phyloP scores from a whole-genome alignment of 345 rosid genomes.

The Acer negundo region DNA sequence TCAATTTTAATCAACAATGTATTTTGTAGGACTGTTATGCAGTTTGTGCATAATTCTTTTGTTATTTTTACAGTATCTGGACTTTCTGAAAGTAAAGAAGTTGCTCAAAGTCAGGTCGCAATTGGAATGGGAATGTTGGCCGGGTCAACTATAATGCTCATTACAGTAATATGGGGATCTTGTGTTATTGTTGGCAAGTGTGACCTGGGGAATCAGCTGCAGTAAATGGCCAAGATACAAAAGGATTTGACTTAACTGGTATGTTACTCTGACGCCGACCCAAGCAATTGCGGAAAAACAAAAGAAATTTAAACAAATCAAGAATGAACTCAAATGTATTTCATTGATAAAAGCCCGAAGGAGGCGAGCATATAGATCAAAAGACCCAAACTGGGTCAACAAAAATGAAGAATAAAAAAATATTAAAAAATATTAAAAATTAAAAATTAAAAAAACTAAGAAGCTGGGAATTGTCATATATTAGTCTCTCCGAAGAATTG shows the following conservation, averaged over 20 bases:
- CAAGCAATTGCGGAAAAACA: too few species aligned
- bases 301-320: too few species aligned
- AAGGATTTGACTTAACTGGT: conserved; percentile 59
- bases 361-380: too few species aligned
- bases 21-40: neutral
- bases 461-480: neutral
- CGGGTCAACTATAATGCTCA: conserved; percentile 88
- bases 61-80: conserved; percentile 62
- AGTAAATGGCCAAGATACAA: conserved; percentile 50
- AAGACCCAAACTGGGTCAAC: too few species aligned
- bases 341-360: too few species aligned
- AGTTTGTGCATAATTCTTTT: neutral
- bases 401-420: too few species aligned
- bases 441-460: too few species aligned
- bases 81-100: conserved; percentile 62
- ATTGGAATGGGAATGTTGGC: conserved; percentile 94
- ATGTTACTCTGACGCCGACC: neutral
- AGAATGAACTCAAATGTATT: too few species aligned
- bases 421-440: too few species aligned
- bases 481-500: neutral
- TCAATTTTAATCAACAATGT: too few species aligned
- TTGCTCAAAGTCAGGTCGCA: conserved; percentile 83
- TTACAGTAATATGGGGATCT: conserved; percentile 82
- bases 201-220: conserved; percentile 55
- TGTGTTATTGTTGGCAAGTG: conserved; percentile 76